Evolutionary conservation across 2,329 filamentous ascomycete species (phyloP).

Genomic region (Penicillium hesseltinei): DNA sequence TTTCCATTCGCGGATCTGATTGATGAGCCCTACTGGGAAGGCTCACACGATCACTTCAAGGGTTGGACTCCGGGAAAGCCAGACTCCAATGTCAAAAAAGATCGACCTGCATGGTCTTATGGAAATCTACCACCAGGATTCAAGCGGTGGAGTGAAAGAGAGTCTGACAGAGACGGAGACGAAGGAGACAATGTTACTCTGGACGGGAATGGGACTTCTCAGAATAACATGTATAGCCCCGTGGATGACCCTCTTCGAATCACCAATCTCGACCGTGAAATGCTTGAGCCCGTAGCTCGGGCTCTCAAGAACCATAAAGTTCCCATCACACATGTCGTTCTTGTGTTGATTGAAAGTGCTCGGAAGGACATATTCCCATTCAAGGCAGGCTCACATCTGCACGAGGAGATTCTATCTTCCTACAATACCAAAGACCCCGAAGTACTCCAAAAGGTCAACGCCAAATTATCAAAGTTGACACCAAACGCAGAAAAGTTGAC

Average conservation of each 20-base stretch:
- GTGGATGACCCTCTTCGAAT: constrained; percentile 32
- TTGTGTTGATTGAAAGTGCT: constrained; percentile 34
- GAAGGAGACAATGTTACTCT: neutral
- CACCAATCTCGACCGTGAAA: constrained; percentile 29
- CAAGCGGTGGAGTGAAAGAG: constrained; percentile 20
- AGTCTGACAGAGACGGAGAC: neutral
- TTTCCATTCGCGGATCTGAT: constrained; percentile 30
- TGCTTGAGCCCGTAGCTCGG: constrained; percentile 25
- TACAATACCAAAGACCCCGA: constrained; percentile 17
- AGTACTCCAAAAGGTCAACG: constrained; percentile 17
- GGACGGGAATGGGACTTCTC: neutral
- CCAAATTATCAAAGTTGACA: constrained; percentile 26
- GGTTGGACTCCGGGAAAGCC: constrained; percentile 29
- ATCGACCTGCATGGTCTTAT: constrained; percentile 24
- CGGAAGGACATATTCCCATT: constrained; percentile 35
- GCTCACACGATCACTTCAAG: constrained; percentile 27
- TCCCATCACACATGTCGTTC: constrained; percentile 31
- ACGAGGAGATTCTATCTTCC: constrained; percentile 26
- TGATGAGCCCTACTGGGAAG: constrained; percentile 29
- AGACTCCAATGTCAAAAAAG: constrained; percentile 5
- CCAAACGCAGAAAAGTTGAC: constrained; percentile 32
- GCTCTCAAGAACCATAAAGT: constrained; percentile 25
- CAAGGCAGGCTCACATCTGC: constrained; percentile 27
- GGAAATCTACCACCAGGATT: constrained; percentile 28
- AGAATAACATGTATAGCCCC: constrained; percentile 26